Conservation (phyloP, 352 stramenopile species). For the Globisporangium emineosum region DNA sequence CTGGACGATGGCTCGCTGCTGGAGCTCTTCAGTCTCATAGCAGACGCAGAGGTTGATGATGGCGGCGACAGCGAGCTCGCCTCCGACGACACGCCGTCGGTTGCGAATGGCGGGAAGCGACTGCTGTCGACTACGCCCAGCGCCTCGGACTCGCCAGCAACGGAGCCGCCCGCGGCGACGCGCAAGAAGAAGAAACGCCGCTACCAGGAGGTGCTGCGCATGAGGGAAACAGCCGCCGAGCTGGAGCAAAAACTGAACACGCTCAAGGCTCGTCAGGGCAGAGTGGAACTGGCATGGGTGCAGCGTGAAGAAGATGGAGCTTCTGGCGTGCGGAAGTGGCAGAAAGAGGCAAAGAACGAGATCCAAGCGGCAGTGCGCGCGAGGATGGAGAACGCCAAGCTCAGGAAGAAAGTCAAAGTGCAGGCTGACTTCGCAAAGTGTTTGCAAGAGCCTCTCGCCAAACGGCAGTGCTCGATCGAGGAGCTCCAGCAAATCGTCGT, state of each 20-base stretch:
- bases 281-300: background rate
- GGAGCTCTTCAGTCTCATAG: background rate
- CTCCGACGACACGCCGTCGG: background rate
- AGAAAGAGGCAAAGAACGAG: slow-evolving; percentile 36
- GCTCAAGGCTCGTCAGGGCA: background rate
- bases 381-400: slow-evolving; percentile 41
- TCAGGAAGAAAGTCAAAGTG: slow-evolving; percentile 35
- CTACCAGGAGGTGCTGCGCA: slow-evolving; percentile 6
- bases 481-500: background rate
- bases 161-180: background rate
- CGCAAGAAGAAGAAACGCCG: slow-evolving; percentile 4
- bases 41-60: background rate
- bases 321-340: slow-evolving; percentile 10
- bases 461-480: slow-evolving; percentile 15
- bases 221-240: background rate
- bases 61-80: no score
- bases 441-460: slow-evolving; percentile 31
- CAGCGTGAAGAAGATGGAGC: background rate
- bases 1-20: background rate
- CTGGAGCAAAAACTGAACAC: background rate
- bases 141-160: background rate
- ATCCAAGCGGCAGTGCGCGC: slow-evolving; percentile 30
- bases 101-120: background rate
- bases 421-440: slow-evolving; percentile 37
- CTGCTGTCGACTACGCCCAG: no score